phyloP scores from a whole-genome alignment of 2,329 filamentous ascomycete species.

The Sclerotiophoma versabilis region DNA sequence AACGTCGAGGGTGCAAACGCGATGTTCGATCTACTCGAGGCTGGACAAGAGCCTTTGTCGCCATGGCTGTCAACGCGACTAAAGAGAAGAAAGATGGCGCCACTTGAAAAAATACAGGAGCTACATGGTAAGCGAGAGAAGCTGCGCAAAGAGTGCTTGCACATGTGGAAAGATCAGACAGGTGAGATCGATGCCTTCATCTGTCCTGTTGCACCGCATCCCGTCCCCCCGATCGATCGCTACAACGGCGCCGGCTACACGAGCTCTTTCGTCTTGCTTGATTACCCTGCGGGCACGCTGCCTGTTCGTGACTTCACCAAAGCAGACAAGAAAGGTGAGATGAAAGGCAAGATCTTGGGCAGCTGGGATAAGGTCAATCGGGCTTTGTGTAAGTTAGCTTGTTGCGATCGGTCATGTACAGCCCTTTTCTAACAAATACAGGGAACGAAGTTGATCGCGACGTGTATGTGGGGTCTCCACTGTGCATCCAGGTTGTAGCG shows the following conservation, averaged over 20 bases:
- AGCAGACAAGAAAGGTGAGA: slow-evolving; percentile 59
- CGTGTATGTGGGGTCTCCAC: slow-evolving; percentile 61
- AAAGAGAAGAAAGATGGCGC: slow-evolving; percentile 56
- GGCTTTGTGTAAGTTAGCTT: slow-evolving; percentile 58
- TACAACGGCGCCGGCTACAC: slow-evolving; percentile 71
- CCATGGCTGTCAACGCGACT: slow-evolving; percentile 65
- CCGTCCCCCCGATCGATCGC: slow-evolving; percentile 66
- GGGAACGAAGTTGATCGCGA: slow-evolving; percentile 59
- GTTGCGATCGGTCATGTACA: background rate
- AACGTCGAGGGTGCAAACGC: slow-evolving; percentile 63
- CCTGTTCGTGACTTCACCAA: slow-evolving; percentile 61
- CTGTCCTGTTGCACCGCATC: slow-evolving; percentile 69
- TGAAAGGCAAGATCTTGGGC: slow-evolving; percentile 53
- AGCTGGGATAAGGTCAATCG: slow-evolving; percentile 69
- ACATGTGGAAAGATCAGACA: slow-evolving; percentile 61
- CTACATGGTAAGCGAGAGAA: slow-evolving; percentile 61
- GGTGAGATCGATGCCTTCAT: slow-evolving; percentile 66
- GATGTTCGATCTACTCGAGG: slow-evolving; percentile 65
- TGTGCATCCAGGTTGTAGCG: slow-evolving; percentile 65
- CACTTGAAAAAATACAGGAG: slow-evolving; percentile 58
- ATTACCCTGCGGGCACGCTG: slow-evolving; percentile 66
- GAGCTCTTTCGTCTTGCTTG: slow-evolving; percentile 66
- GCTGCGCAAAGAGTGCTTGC: slow-evolving; percentile 63
- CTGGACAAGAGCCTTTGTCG: slow-evolving; percentile 63
- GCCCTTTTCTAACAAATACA: slow-evolving; percentile 17